Evolutionary conservation across 2,329 filamentous ascomycete genomes (phyloP), one percentile per base, ranked within the genome.

Genomic region (Raffaelea albimanens): DNA sequence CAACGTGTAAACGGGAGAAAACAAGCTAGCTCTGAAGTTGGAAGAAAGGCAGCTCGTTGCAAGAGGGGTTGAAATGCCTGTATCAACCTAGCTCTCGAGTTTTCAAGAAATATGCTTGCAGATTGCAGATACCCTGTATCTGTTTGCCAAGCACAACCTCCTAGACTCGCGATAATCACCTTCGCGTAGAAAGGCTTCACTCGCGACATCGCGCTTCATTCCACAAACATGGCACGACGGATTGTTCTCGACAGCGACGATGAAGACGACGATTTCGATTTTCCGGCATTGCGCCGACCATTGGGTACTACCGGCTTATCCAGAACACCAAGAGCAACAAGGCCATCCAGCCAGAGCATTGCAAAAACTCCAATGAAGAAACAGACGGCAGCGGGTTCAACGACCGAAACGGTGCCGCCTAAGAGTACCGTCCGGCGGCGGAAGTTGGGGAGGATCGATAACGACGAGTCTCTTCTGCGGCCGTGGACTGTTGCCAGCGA

Each of bases 241-340:
- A 40, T 53, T 33, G 38, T 53, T 22, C n/a, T 45, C 13, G 52
- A 53, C 45, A 53, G 52, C 23, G 49, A 51, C 40, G 52, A 53
- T 40, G 51, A 51, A 16, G 21, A 39, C 10, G 38, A 43, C 33
- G 29, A 44, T 21, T 41, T 43, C 33, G 29, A 44, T 21, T 41
- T 43, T 25, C 23, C 40, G 21, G 46, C 45, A 5, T 20, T 42
- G 9, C 43, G 43, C 39, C 18, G 21, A 33, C 43, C 10, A n/a
- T 5, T 38, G 18, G 23, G n/a, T n/a, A n/a, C n/a, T n/a, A n/a
- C n/a, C n/a, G n/a, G n/a, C n/a, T n/a, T n/a, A n/a, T n/a, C n/a
- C n/a, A n/a, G 9, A 39, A 43, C 25, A 43, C 13, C 7, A 18
- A 38, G 7, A 29, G 16, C 21, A 23, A n/a, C 46, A 43, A 23